Conservation (phyloP, 2,329 filamentous ascomycete species). For the Cladophialophora yegresii region DNA sequence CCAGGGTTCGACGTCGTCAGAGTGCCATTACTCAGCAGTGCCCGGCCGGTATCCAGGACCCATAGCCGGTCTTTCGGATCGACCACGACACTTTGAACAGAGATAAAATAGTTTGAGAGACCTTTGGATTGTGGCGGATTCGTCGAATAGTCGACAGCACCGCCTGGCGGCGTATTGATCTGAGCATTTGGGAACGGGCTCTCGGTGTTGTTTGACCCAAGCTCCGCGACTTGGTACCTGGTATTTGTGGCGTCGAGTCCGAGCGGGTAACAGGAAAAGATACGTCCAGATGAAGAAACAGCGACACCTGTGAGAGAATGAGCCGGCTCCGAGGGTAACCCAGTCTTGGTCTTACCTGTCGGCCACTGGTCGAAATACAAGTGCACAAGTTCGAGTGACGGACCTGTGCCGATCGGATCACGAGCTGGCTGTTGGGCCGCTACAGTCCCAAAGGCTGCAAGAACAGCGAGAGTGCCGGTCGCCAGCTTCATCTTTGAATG, state of each 20-base stretch:
- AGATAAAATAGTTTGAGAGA: conserved; percentile 54
- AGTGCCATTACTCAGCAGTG: conserved; percentile 46
- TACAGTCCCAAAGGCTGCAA: neutral
- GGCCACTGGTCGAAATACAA: conserved; percentile 56
- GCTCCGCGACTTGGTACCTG: conserved; percentile 55
- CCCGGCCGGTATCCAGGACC: conserved; percentile 57
- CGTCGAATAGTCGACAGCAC: conserved; percentile 56
- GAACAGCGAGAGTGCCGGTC: neutral
- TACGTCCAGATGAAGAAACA: conserved; percentile 53
- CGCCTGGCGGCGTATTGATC: conserved; percentile 54
- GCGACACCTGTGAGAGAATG: conserved; percentile 47
- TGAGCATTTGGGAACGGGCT: conserved; percentile 47
- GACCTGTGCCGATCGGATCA: conserved; percentile 47
- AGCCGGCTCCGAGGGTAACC: neutral
- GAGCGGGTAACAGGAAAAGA: conserved; percentile 56
- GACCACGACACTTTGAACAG: conserved; percentile 56
- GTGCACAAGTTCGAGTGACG: conserved; percentile 52
- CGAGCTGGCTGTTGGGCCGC: conserved; percentile 13
- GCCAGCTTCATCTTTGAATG: neutral
- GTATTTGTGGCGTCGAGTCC: conserved; percentile 54
- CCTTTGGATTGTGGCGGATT: conserved; percentile 50
- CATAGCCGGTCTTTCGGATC: conserved; percentile 55
- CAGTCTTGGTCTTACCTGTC: conserved; percentile 41
- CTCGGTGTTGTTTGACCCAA: conserved; percentile 49
- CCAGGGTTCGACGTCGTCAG: conserved; percentile 51